These are phyloP conservation scores for Mucor circinelloides DNA, from an alignment of 371 early-diverging fungal genomes.

Conservation along the genomic window DNA sequence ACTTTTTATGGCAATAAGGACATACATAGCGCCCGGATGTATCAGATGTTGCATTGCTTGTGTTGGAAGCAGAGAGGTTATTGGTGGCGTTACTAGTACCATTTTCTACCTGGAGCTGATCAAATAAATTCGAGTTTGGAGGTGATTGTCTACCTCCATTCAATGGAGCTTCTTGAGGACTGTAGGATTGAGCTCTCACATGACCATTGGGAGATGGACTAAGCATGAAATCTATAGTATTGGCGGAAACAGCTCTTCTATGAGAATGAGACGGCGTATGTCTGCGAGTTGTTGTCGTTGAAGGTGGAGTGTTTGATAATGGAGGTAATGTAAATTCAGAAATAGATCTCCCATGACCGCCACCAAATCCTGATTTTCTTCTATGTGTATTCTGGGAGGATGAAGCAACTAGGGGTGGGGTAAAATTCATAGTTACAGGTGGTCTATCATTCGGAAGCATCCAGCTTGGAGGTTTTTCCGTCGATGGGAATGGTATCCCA, in stretches of 20 bases:
- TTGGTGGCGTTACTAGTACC: neutral
- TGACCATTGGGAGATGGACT: constrained; percentile 2
- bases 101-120: neutral
- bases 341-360: constrained; percentile 23
- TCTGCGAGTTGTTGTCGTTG: constrained; percentile 15
- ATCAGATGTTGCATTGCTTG: constrained; percentile 4
- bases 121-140: neutral
- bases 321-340: constrained; percentile 25
- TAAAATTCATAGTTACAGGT: neutral
- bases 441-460: constrained; percentile 20
- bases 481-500: constrained; percentile 9
- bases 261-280: constrained; percentile 20
- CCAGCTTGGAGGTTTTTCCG: constrained; percentile 25
- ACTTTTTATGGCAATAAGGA: constrained; percentile 65
- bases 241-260: constrained; percentile 27
- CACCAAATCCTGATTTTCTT: constrained; percentile 17
- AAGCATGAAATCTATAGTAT: constrained; percentile 24
- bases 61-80: neutral
- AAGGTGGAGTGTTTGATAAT: constrained; percentile 5
- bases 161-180: constrained; percentile 20
- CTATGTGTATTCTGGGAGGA: constrained; percentile 9
- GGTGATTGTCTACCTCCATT: neutral
- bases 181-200: constrained; percentile 21
- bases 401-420: neutral
- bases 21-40: constrained; percentile 65